Evolutionary conservation across 176 grass and related monocot genomes (phyloP), one percentile per base, ranked within the genome.

Genomic region (Juncus effusus): DNA sequence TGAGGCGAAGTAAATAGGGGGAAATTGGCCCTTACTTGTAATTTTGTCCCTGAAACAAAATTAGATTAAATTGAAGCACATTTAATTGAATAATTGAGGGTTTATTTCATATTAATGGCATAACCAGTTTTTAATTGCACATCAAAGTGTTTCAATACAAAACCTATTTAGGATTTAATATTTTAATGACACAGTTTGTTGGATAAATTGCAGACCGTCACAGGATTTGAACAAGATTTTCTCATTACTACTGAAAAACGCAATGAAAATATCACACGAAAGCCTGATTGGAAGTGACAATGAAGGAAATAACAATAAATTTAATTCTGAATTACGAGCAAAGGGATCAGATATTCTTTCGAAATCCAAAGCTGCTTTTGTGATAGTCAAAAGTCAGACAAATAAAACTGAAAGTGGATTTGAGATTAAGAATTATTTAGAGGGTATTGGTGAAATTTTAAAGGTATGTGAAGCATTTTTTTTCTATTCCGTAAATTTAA

Each of bases 351-450:
- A 86, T 36, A 79, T 90, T 61, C 67, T 99, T 84, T 16, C 39
- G 50, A 84, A 78, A 41, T 93, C 88, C 13, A 99, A 89, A 93
- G 73, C 73, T 79, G 88, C 88, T 49, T 82, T 80, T 57, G 28
- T 93, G 64, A 72, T 99, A 67, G 16, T 89, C 86, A 82, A 42
- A 82, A 82, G 56, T 63, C 63, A 84, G 56, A 58, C 60, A 16
- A 49, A 58, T 53, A 38, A 54, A 38, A 56, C 75, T 50, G 73
- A 63, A 51, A 81, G 79, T 70, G 58, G 59, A 80, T 56, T 38
- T 42, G 63, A 82, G 56, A 65, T 93, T 83, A 38, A 78, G 67
- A 70, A 73, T 19, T 80, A 80, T 58, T 68, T 87, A 61, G 57
- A 19, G 67, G 58, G 40, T 70, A 82, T 79, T 51, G 67, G 35